Conservation (phyloP, 768 basidiomycete species). For the Dioszegia crocea region DNA sequence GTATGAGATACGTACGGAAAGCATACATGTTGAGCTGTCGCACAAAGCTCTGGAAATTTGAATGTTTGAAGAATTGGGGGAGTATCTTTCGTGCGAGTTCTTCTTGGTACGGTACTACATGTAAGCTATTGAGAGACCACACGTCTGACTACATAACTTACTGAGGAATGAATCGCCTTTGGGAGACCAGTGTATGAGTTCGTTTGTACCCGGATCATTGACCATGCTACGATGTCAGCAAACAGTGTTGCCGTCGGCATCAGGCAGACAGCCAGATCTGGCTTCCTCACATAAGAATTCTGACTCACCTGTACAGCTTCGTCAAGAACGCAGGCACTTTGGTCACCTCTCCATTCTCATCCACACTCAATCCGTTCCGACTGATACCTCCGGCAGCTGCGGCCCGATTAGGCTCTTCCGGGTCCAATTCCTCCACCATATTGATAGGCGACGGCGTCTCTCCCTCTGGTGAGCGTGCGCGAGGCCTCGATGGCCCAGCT, state of each 20-base stretch:
- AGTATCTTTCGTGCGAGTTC: constrained; percentile 72
- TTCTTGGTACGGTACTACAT: constrained; percentile 80
- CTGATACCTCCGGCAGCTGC: constrained; percentile 1
- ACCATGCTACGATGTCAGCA: constrained; percentile 66
- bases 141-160: constrained; percentile 50
- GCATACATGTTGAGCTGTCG: constrained; percentile 50
- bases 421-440: constrained; percentile 11
- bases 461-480: not conserved
- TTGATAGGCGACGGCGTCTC: constrained; percentile 9
- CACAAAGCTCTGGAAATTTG: constrained; percentile 51
- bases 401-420: not conserved
- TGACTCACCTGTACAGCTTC: constrained; percentile 86
- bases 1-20: constrained; percentile 61
- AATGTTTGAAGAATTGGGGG: constrained; percentile 52
- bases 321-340: constrained; percentile 79
- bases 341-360: constrained; percentile 44
- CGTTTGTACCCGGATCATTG: constrained; percentile 72
- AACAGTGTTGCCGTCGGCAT: no score
- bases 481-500: constrained; percentile 9
- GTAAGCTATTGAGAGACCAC: not conserved
- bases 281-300: no score
- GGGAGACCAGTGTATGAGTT: constrained; percentile 87
- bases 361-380: constrained; percentile 34
- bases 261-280: no score
- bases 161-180: constrained; percentile 90